A percentile compares a stretch with the other conserved stretches of the same genome.
Conservation (phyloP, 2,329 filamentous ascomycete species). For the Diaporthe capsici region DNA sequence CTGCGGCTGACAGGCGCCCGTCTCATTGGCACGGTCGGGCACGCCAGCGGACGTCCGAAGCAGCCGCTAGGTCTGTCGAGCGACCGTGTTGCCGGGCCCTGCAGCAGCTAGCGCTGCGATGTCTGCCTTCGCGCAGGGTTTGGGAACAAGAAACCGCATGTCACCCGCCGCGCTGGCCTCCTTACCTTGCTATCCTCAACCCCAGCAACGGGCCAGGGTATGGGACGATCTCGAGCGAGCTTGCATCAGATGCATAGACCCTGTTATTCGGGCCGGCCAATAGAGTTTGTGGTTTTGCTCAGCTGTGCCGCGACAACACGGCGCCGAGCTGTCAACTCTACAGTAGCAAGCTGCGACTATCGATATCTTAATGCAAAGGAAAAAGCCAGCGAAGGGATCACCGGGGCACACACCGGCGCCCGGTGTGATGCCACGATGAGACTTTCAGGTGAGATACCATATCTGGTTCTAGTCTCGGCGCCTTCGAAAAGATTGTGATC, state of each 20-base stretch:
- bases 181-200: neutral
- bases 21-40: constrained; percentile 22
- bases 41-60: constrained; percentile 31
- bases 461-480: constrained; percentile 22
- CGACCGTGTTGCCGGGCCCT: constrained; percentile 14
- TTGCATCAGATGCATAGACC: constrained; percentile 29
- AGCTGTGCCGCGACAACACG: constrained; percentile 16
- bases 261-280: constrained; percentile 1
- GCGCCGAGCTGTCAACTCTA: constrained; percentile 27
- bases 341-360: constrained; percentile 15
- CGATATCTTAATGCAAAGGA: constrained; percentile 13
- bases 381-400: neutral
- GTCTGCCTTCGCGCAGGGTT: neutral
- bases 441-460: neutral
- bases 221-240: neutral
- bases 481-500: constrained; percentile 11
- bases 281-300: neutral
- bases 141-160: constrained; percentile 1
- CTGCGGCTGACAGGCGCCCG: constrained; percentile 16
- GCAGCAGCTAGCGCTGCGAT: constrained; percentile 10
- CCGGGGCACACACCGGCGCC: constrained; percentile 12
- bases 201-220: neutral
- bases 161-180: neutral
- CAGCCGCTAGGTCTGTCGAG: constrained; percentile 8
- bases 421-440: neutral